A percentile compares a stretch with the other conserved stretches of the same genome.
phyloP scores from a whole-genome alignment of 1,139 yeast genomes.

The Protomyces pachydermus region DNA sequence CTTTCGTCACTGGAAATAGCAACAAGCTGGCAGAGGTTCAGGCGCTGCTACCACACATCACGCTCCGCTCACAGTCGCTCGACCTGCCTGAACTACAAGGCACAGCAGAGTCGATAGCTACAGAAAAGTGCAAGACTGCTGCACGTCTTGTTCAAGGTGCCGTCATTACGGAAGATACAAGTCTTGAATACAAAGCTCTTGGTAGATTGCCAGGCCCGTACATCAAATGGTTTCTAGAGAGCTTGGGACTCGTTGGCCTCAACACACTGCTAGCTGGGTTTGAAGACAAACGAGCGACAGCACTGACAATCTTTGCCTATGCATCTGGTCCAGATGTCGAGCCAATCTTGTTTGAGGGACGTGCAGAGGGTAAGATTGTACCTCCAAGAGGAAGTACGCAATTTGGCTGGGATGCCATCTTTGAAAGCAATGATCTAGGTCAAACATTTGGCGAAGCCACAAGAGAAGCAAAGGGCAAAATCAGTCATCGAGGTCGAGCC shows the following conservation, averaged over 20 bases:
- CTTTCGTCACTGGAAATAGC: slow-evolving; percentile 30
- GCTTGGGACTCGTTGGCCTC: slow-evolving; percentile 59
- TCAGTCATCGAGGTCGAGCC: slow-evolving; percentile 85
- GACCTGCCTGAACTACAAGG: slow-evolving; percentile 69
- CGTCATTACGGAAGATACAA: slow-evolving; percentile 92
- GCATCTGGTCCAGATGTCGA: slow-evolving; percentile 74
- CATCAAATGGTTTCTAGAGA: slow-evolving; percentile 78
- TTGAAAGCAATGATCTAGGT: slow-evolving; percentile 24
- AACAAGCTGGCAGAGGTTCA: slow-evolving; percentile 29
- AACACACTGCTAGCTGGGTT: slow-evolving; percentile 73
- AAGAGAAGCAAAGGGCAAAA: slow-evolving; percentile 64
- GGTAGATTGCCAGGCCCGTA: slow-evolving; percentile 89
- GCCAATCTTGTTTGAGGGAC: slow-evolving; percentile 80
- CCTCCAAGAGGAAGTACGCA: slow-evolving; percentile 66
- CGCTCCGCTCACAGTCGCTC: slow-evolving; percentile 18
- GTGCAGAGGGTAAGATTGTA: slow-evolving; percentile 64
- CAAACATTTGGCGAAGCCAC: slow-evolving; percentile 78
- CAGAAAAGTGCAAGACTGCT: slow-evolving; percentile 74
- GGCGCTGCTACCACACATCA: slow-evolving; percentile 13
- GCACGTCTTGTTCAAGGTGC: slow-evolving; percentile 60
- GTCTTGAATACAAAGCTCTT: slow-evolving; percentile 74
- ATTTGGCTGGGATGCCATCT: slow-evolving; percentile 66
- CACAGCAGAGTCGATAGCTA: slow-evolving; percentile 71
- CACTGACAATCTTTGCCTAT: slow-evolving; percentile 89
- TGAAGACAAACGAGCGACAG: slow-evolving; percentile 78